Evolutionary conservation across 1,284 basidiomycete genomes (phyloP), one percentile per base, ranked within the genome.

Genomic region (Xerocomus nothofagi): DNA sequence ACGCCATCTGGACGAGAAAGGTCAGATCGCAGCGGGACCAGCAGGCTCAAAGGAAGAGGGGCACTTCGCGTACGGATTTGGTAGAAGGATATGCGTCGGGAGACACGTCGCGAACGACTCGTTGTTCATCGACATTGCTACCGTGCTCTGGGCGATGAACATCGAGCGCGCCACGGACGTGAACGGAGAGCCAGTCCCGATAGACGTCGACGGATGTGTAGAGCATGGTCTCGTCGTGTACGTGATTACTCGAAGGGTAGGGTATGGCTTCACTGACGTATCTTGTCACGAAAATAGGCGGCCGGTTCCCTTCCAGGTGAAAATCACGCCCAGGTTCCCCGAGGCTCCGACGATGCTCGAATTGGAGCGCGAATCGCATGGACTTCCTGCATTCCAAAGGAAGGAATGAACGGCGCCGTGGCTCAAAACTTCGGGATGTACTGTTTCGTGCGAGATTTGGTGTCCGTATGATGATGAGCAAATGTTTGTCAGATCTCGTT

Each of bases 101-200:
- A 49, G 47, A 30, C 44, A 49, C 31, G 21, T 55, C 18, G 46
- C 50, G 2, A 57, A 54, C 57, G 68, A 42, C 57, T 64, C 42
- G 53, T 49, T 42, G 46, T 69, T 29, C 33, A 53, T 51, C 38
- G 34, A 57, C 37, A 39, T 53, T 17, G 49, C 37, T n/a, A 20
- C 40, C 15, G 40, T 49, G 3, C 40, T 53, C 18, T 49, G 52
- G 44, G 51, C 44, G 23, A 44, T 43, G 40, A 47, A 42, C 8
- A 43, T 51, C 9, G 50, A 42, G 15, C 30, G 20, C 5, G 36
- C 34, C 6, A 44, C 37, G 47, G 50, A 51, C 14, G 34, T 24
- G 4, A 27, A 12, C 2, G 49, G 47, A 4, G 39, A 27, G 23
- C 21, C 36, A 10, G n/a, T 51, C n/a, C 50, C 50, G 40, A 51